Percentiles rank a stretch among this genome's conserved stretches.
Evolutionary conservation across 2,329 filamentous ascomycete species (phyloP).

Genomic region (Aspergillus terreus): DNA sequence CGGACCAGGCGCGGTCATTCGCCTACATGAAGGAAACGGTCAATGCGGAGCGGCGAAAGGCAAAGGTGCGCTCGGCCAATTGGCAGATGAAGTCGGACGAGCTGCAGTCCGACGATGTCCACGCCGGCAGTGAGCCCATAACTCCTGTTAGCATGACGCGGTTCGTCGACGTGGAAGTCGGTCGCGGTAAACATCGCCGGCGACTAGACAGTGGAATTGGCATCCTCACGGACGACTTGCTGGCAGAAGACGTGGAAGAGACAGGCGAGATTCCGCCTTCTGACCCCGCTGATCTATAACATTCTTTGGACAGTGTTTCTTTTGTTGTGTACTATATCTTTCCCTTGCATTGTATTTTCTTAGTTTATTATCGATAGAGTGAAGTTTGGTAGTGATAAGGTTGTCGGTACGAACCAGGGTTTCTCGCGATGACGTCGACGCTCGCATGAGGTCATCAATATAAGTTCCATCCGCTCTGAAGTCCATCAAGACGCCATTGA

Average conservation of each 20-base stretch:
- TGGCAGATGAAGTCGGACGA: constrained; percentile 38
- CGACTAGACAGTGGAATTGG: constrained; percentile 41
- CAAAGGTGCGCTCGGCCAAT: constrained; percentile 40
- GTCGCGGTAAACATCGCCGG: constrained; percentile 35
- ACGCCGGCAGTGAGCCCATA: constrained; percentile 37
- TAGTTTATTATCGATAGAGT: neutral
- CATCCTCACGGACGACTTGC: constrained; percentile 28
- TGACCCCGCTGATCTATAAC: constrained; percentile 21
- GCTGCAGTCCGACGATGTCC: constrained; percentile 26
- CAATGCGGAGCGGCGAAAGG: constrained; percentile 34
- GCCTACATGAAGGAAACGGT: constrained; percentile 35
- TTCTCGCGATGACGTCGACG: neutral
- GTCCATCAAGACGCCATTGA: neutral
- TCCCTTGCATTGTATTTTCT: neutral
- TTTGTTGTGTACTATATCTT: constrained; percentile 2
- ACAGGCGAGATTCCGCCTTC: constrained; percentile 18
- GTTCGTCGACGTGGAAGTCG: constrained; percentile 42
- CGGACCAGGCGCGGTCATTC: constrained; percentile 32
- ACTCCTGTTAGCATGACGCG: constrained; percentile 41
- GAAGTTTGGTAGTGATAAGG: neutral
- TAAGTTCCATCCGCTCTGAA: neutral
- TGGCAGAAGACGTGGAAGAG: constrained; percentile 27
- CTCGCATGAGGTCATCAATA: neutral
- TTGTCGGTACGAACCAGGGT: neutral
- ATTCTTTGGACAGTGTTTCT: neutral